phyloP scores from a whole-genome alignment of 2,329 filamentous ascomycete genomes.

The Botrytis hyacinthi region DNA sequence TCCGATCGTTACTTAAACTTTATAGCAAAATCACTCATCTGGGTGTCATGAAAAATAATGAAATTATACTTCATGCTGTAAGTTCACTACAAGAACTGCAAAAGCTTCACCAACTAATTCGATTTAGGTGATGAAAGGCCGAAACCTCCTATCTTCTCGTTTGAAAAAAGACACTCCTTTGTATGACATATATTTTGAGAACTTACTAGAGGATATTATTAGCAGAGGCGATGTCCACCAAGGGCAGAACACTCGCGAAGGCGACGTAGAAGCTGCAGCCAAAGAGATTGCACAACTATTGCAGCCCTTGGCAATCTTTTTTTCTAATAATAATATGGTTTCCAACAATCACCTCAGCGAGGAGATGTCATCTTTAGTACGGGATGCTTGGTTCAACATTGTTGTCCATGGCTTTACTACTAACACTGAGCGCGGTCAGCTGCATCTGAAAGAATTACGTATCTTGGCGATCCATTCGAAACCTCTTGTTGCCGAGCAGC shows the following conservation, averaged over 20 bases:
- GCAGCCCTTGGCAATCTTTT: conserved; percentile 80
- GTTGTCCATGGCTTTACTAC: conserved; percentile 87
- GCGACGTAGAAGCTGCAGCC: conserved; percentile 78
- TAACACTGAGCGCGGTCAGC: conserved; percentile 68
- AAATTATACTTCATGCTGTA: conserved; percentile 68
- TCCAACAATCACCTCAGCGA: conserved; percentile 53
- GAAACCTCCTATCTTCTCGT: conserved; percentile 72
- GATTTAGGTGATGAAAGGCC: conserved; percentile 67
- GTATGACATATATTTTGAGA: conserved; percentile 78
- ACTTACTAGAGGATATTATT: conserved; percentile 82
- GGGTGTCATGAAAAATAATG: conserved; percentile 67
- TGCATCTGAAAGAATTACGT: conserved; percentile 73
- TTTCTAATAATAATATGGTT: conserved; percentile 63
- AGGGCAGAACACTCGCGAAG: conserved; percentile 67
- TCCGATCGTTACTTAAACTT: conserved; percentile 80
- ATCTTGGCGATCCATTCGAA: conserved; percentile 84
- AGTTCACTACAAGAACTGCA: conserved; percentile 37
- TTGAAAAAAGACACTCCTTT: conserved; percentile 67
- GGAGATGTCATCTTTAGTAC: conserved; percentile 69
- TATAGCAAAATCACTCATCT: conserved; percentile 74
- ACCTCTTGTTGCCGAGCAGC: conserved; percentile 82
- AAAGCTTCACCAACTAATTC: conserved; percentile 18
- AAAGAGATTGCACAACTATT: conserved; percentile 85
- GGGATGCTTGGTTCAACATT: conserved; percentile 98
- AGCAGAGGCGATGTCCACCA: conserved; percentile 86